phyloP scores from a whole-genome alignment of 345 rosid species.

The Corchorus capsularis region DNA sequence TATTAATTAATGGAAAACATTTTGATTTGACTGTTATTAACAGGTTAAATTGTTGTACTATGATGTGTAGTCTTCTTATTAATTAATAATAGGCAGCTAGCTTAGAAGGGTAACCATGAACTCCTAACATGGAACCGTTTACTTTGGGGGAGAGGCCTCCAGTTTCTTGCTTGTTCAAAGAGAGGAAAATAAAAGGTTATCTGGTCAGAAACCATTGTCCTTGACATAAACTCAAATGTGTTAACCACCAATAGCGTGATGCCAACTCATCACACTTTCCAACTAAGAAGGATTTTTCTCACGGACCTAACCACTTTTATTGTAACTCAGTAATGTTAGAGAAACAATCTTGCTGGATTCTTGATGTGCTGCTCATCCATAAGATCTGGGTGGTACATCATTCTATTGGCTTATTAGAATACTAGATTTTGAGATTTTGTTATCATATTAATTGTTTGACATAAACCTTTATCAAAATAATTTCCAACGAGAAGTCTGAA shows the following conservation, averaged over 20 bases:
- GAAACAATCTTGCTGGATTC: not conserved
- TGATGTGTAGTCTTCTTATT: not conserved
- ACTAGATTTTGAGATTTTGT: not conserved
- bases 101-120: not conserved
- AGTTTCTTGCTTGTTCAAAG: not conserved
- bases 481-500: not conserved
- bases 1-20: not conserved
- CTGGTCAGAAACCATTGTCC: not conserved
- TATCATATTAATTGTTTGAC: not conserved
- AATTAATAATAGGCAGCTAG: not conserved
- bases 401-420: conserved; percentile 6
- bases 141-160: not conserved
- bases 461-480: not conserved
- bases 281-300: not conserved
- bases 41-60: not conserved
- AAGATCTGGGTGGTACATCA: not conserved
- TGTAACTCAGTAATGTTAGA: not conserved
- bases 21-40: not conserved
- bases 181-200: not conserved
- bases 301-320: not conserved
- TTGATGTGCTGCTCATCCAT: not conserved
- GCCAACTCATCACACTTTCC: not conserved
- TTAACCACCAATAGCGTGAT: not conserved
- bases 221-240: not conserved
- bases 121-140: not conserved